A percentile compares a stretch with the other conserved stretches of the same genome.
Conservation (phyloP, 768 basidiomycete genomes). For the Clitopilus passeckerianus region DNA sequence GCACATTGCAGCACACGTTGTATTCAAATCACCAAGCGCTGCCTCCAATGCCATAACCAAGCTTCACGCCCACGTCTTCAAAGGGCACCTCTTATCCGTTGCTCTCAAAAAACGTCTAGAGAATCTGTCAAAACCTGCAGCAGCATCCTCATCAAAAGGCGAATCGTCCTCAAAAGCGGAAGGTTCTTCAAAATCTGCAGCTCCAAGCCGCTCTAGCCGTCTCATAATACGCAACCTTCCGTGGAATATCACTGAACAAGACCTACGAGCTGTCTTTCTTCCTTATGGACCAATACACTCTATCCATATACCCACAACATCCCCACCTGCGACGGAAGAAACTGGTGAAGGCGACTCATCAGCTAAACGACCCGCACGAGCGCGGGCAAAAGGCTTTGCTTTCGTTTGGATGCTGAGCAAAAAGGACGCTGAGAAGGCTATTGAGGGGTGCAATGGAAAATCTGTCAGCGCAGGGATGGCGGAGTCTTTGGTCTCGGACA, state of each 20-base stretch:
- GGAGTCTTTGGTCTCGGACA: slow-evolving; percentile 47
- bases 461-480: slow-evolving; percentile 62
- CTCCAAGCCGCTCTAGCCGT: slow-evolving; percentile 69
- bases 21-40: slow-evolving; percentile 63
- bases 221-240: slow-evolving; percentile 91
- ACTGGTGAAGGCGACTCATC: slow-evolving; percentile 23
- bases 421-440: slow-evolving; percentile 79
- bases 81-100: slow-evolving; percentile 81
- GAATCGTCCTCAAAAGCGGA: slow-evolving; percentile 19
- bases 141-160: slow-evolving; percentile 17
- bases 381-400: slow-evolving; percentile 75
- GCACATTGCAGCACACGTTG: slow-evolving; percentile 50
- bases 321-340: slow-evolving; percentile 20
- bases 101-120: slow-evolving; percentile 85
- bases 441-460: slow-evolving; percentile 77
- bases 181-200: slow-evolving; percentile 24
- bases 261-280: slow-evolving; percentile 81
- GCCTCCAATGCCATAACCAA: slow-evolving; percentile 72
- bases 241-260: slow-evolving; percentile 77
- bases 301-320: slow-evolving; percentile 66
- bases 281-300: slow-evolving; percentile 85
- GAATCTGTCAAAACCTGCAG: slow-evolving; percentile 46
- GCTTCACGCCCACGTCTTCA: slow-evolving; percentile 91
- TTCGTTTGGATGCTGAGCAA: slow-evolving; percentile 92
- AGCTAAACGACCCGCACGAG: slow-evolving; percentile 10